Evolutionary conservation across 2,329 filamentous ascomycete species (phyloP).

Genomic region (Paecilomyces niveus): DNA sequence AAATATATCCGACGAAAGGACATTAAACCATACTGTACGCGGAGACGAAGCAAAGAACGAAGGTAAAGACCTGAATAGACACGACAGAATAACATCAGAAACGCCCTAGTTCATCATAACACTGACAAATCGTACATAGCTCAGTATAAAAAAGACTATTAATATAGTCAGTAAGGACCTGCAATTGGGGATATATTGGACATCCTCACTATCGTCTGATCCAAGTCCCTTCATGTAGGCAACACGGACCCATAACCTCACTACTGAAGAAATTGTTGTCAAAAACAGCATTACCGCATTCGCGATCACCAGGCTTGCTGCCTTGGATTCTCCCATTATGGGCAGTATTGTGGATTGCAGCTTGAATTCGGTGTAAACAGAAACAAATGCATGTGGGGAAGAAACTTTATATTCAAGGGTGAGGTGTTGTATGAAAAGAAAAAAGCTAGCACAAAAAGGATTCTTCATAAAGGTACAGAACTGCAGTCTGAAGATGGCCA

Average conservation of each 20-base stretch:
- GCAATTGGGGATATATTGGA: neutral
- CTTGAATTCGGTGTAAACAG: neutral
- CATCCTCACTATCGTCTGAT: neutral
- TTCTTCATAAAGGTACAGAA: neutral
- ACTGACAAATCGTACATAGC: neutral
- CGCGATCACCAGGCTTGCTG: neutral
- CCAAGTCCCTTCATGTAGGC: neutral
- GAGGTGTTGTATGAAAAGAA: neutral
- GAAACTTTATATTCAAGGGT: neutral
- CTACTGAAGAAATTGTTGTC: neutral
- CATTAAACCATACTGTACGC: conserved; percentile 4
- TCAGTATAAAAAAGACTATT: neutral
- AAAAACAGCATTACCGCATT: neutral
- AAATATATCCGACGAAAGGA: neutral
- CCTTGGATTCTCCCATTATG: neutral
- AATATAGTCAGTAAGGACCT: neutral
- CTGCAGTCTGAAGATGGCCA: neutral
- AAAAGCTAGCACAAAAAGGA: neutral
- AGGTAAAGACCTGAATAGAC: conserved; percentile 5
- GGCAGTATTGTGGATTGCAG: neutral
- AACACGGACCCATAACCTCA: neutral
- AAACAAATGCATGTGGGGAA: neutral
- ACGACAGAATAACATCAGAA: neutral
- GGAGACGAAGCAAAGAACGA: conserved; percentile 6
- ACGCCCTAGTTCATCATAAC: neutral